Evolutionary conservation across 352 stramenopile genomes (phyloP).

Genomic region (Hyaloperonospora brassicae): DNA sequence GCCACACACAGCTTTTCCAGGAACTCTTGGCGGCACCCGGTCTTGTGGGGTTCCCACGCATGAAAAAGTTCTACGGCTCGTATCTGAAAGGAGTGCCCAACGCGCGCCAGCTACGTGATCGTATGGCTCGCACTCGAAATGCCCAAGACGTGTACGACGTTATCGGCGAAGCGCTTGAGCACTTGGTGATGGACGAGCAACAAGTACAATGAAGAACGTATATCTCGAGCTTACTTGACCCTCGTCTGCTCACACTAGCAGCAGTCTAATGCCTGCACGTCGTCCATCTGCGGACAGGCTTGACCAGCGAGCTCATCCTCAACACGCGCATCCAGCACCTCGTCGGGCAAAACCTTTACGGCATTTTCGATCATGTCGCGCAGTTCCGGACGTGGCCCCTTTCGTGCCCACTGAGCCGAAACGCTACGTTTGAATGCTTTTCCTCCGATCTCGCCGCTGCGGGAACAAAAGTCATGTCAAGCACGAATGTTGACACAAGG

Average conservation of each 20-base stretch:
- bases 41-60: slow-evolving; percentile 53
- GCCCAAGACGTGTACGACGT: slow-evolving; percentile 49
- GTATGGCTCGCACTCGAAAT: slow-evolving; percentile 34
- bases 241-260: slow-evolving; percentile 7
- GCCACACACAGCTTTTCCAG: slow-evolving; percentile 67
- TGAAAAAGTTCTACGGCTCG: slow-evolving; percentile 75
- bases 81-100: slow-evolving; percentile 74
- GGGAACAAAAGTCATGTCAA: background rate
- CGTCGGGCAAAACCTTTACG: slow-evolving; percentile 55
- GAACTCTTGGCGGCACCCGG: slow-evolving; percentile 36
- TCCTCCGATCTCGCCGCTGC: slow-evolving; percentile 61
- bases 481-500: background rate
- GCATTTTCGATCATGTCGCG: slow-evolving; percentile 69
- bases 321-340: slow-evolving; percentile 60
- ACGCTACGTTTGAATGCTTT: slow-evolving; percentile 81
- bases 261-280: slow-evolving; percentile 7
- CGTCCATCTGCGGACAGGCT: background rate
- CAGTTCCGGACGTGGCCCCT: slow-evolving; percentile 52
- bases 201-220: slow-evolving; percentile 9
- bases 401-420: slow-evolving; percentile 54
- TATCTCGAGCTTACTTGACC: too few species aligned
- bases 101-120: slow-evolving; percentile 54
- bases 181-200: slow-evolving; percentile 19
- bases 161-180: slow-evolving; percentile 43
- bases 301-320: slow-evolving; percentile 47